Conservation (phyloP, 495 filamentous ascomycete species). For the Hypoxylon lenormandii region DNA sequence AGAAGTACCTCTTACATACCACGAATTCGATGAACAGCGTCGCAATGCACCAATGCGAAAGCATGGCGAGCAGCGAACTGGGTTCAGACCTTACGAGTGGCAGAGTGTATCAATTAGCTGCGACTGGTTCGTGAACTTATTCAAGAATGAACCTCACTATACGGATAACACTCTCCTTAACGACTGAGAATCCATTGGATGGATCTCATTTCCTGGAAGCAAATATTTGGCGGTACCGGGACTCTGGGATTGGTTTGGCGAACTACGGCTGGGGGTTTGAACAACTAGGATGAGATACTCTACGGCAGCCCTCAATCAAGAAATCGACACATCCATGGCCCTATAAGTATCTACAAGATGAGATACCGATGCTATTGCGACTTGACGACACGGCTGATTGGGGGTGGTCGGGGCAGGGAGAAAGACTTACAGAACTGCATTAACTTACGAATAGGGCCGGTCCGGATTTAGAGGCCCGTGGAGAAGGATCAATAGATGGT, state of each 20-base stretch:
- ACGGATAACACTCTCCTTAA: background rate
- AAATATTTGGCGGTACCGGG: background rate
- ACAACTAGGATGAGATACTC: background rate
- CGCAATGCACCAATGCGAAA: background rate
- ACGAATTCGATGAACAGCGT: conserved; percentile 22
- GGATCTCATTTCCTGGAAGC: background rate
- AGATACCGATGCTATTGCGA: background rate
- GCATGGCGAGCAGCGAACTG: too few species aligned
- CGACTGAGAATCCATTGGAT: background rate
- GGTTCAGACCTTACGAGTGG: background rate
- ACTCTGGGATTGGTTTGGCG: background rate
- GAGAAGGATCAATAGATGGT: background rate
- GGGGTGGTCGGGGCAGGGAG: too few species aligned
- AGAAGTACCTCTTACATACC: conserved; percentile 34
- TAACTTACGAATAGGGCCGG: background rate
- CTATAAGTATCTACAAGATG: background rate
- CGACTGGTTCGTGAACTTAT: background rate
- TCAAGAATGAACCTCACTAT: background rate
- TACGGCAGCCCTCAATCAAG: background rate
- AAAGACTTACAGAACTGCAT: too few species aligned
- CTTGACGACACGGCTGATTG: too few species aligned
- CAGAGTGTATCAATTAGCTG: background rate
- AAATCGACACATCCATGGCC: background rate
- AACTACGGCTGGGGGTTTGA: background rate
- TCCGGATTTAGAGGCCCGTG: background rate